Evolutionary conservation across 495 filamentous ascomycete genomes (phyloP), one percentile per base, ranked within the genome.

Genomic region (Pseudomonodictys pantanalensis): DNA sequence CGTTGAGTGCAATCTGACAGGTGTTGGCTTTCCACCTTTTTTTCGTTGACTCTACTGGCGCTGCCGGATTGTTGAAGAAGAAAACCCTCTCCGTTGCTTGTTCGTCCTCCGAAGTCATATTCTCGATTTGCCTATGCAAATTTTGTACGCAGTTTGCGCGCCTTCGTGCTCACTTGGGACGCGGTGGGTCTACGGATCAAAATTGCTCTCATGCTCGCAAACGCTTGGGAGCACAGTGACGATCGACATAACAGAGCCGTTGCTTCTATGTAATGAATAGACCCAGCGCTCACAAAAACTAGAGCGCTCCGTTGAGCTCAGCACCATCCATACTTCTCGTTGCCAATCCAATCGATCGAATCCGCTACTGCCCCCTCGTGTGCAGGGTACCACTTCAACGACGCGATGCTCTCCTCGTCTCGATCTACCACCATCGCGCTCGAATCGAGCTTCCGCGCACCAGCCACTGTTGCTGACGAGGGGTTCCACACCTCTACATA

Each of bases 301-400:
- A 5, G 38, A 15, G 3, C 38, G 38, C 20, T 18, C 15, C 4
- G 20, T 41, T 28, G 7, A 9, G 44, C 23, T 83, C 72, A 97
- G 70, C 90, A 96, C 92, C 92, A 98, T 18, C 82, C 88, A 75
- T 85, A 97, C 78, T 95, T 96, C 80, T 98, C 92, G 68, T 95
- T 96, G 58, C 79, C 80, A 50, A 91, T 72, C 93, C 93, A 98
- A 45, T 91, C 86, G 38, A 96, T 76, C 22, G 85, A 77, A 33
- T 77, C 73, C 15, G 81, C 75, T 26, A 73, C 75, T 43, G 74
- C 60, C 55, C 77, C 68, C 12, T 73, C 72, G 8, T 64, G 60
- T 6, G 18, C 6, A 33, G 79, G 83, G 52, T 81, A 82, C 86
- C 87, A 89, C 60, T 76, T 79, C 66, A 89, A 69, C 68, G 82